These are phyloP conservation scores for Calycina herbarum DNA, from an alignment of 2,329 filamentous ascomycete genomes.

Conservation along the genomic window DNA sequence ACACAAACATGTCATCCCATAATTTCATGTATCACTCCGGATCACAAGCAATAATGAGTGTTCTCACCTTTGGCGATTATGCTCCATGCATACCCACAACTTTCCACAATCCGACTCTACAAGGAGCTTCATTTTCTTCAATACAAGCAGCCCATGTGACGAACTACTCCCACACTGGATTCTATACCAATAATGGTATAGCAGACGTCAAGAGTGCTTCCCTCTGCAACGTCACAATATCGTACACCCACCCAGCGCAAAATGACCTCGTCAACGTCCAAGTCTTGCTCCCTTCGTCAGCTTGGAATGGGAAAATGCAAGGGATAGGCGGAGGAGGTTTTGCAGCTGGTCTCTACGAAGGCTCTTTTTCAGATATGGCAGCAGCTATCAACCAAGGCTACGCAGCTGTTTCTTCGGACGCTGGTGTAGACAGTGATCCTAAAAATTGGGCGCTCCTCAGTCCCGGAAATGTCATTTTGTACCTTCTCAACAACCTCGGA, in stretches of 20 bases:
- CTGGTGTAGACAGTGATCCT: constrained; percentile 20
- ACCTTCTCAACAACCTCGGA: constrained; percentile 40
- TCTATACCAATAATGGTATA: neutral
- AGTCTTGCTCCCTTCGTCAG: neutral
- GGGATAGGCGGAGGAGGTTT: constrained; percentile 2
- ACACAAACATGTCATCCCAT: too few species aligned
- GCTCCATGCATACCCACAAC: neutral
- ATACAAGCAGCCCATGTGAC: neutral
- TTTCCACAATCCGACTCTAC: neutral
- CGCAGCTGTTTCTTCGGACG: constrained; percentile 34
- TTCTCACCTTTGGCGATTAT: neutral
- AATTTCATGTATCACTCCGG: too few species aligned
- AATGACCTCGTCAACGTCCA: constrained; percentile 1
- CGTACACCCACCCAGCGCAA: constrained; percentile 31
- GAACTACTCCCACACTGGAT: neutral
- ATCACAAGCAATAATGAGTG: too few species aligned
- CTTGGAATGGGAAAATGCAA: neutral
- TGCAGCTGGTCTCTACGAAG: constrained; percentile 9
- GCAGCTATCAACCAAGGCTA: constrained; percentile 34
- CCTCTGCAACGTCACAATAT: constrained; percentile 36
- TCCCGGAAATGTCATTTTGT: constrained; percentile 20
- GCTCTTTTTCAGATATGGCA: constrained; percentile 26
- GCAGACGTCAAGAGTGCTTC: neutral
- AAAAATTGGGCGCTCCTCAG: constrained; percentile 16
- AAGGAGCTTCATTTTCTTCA: neutral